A percentile compares a stretch with the other conserved stretches of the same genome.
phyloP scores from a whole-genome alignment of 805 yeast species.

The Maudiozyma serrabonitensis region DNA sequence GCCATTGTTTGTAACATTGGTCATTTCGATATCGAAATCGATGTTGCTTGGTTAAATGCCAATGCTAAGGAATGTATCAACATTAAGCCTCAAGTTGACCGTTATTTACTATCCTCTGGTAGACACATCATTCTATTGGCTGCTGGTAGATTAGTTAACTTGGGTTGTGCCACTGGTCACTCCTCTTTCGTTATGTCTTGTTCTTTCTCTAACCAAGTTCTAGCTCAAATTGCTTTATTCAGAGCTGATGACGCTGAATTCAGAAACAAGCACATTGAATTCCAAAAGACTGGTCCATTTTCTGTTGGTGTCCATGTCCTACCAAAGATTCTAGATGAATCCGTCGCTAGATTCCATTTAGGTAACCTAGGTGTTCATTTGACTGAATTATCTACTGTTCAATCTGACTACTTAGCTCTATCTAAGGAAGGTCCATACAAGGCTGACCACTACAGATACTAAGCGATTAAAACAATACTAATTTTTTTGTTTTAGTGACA shows the following conservation, averaged over 20 bases:
- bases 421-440: slow-evolving; percentile 94
- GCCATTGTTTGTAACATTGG: slow-evolving; percentile 99
- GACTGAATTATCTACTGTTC: slow-evolving; percentile 63
- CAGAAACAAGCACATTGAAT: slow-evolving; percentile 77
- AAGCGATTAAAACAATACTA: slow-evolving; percentile 23
- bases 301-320: slow-evolving; percentile 86
- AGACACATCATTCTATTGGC: slow-evolving; percentile 93
- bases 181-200: slow-evolving; percentile 98
- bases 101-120: slow-evolving; percentile 82
- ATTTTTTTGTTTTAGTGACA: not conserved
- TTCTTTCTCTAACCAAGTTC: slow-evolving; percentile 98
- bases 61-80: slow-evolving; percentile 89
- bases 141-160: slow-evolving; percentile 98
- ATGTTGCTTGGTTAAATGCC: slow-evolving; percentile 96
- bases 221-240: slow-evolving; percentile 97
- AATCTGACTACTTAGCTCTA: slow-evolving; percentile 89
- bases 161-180: slow-evolving; percentile 99
- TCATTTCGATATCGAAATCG: slow-evolving; percentile 98
- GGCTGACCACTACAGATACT: slow-evolving; percentile 97
- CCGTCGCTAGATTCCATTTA: slow-evolving; percentile 95
- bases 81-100: slow-evolving; percentile 99
- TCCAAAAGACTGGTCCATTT: slow-evolving; percentile 86
- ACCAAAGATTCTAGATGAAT: slow-evolving; percentile 97
- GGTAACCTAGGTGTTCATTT: slow-evolving; percentile 87
- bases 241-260: slow-evolving; percentile 74